These are phyloP conservation scores for Isatis tinctoria DNA, from an alignment of 345 rosid genomes.

Conservation along the genomic window DNA sequence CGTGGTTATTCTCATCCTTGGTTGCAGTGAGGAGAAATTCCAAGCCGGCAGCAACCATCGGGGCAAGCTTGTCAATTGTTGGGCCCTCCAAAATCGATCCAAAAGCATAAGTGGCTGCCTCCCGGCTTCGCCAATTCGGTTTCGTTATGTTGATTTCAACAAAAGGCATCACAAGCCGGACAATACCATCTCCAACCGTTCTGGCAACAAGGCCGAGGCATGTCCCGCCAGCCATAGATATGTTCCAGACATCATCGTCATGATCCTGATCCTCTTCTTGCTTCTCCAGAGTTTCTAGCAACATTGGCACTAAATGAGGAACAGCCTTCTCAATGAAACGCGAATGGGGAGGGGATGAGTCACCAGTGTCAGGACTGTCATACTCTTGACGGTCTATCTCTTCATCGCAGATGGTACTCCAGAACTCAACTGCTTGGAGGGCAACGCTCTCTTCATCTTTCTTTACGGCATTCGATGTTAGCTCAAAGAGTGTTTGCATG, in stretches of 20 bases:
- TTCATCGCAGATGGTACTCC: slow-evolving; percentile 95
- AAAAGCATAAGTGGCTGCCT: slow-evolving; percentile 91
- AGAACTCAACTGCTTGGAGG: slow-evolving; percentile 90
- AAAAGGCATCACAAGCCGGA: slow-evolving; percentile 88
- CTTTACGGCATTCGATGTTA: slow-evolving; percentile 79
- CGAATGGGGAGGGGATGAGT: slow-evolving; percentile 58
- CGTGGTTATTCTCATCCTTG: slow-evolving; percentile 81
- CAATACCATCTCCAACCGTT: slow-evolving; percentile 79
- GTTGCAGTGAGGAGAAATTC: slow-evolving; percentile 69
- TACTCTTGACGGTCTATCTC: slow-evolving; percentile 88
- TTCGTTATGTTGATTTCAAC: slow-evolving; percentile 64
- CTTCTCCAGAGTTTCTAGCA: slow-evolving; percentile 77
- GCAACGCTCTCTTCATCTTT: slow-evolving; percentile 83
- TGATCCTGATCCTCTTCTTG: slow-evolving; percentile 94
- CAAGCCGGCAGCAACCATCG: slow-evolving; percentile 65
- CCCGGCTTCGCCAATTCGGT: slow-evolving; percentile 78
- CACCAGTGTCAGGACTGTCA: slow-evolving; percentile 53
- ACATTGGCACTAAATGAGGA: slow-evolving; percentile 62
- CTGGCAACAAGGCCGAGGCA: slow-evolving; percentile 90
- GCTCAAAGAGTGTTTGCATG: slow-evolving; percentile 72
- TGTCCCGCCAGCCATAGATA: slow-evolving; percentile 97
- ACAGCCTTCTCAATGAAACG: slow-evolving; percentile 77
- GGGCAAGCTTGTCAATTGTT: slow-evolving; percentile 58
- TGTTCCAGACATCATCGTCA: slow-evolving; percentile 74
- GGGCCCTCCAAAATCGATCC: slow-evolving; percentile 95